Conservation (phyloP, 441 rosid genomes). For the Adansonia grandidieri region DNA sequence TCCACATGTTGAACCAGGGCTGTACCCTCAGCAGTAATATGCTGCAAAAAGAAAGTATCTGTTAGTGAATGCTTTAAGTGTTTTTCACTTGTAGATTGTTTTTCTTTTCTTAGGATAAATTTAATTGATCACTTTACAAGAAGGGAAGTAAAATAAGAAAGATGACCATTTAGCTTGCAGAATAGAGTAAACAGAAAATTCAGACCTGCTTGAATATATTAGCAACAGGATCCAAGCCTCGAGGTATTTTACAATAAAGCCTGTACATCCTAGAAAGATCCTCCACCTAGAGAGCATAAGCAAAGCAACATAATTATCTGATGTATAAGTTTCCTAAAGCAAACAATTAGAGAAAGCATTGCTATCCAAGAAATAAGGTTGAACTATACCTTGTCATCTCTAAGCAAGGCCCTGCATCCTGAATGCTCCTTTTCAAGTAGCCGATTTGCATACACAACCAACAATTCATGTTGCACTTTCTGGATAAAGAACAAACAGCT, state of each 20-base stretch:
- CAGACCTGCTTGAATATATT: conserved; percentile 80
- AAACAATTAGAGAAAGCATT: conserved; percentile 1
- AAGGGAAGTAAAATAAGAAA: background rate
- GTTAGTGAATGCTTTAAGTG: background rate
- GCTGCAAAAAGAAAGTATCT: conserved; percentile 50
- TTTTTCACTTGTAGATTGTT: background rate
- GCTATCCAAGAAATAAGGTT: conserved; percentile 18
- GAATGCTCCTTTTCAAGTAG: conserved; percentile 91
- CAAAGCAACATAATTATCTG: background rate
- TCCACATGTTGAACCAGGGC: conserved; percentile 90
- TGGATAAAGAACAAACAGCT: conserved; percentile 37
- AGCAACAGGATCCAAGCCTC: conserved; percentile 85
- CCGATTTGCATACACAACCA: conserved; percentile 64
- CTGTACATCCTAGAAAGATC: conserved; percentile 96
- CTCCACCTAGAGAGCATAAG: conserved; percentile 57
- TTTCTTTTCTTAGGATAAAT: background rate
- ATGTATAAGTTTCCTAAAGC: conserved; percentile 16
- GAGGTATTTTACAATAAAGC: conserved; percentile 72
- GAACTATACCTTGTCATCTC: conserved; percentile 77
- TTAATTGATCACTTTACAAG: background rate
- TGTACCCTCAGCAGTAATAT: conserved; percentile 82
- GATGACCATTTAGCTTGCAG: background rate
- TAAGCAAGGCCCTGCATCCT: conserved; percentile 83
- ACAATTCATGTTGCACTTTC: conserved; percentile 86
- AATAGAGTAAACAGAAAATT: conserved; percentile 19